phyloP scores from a whole-genome alignment of 2,329 filamentous ascomycete species.

The Alternaria gansuensis region DNA sequence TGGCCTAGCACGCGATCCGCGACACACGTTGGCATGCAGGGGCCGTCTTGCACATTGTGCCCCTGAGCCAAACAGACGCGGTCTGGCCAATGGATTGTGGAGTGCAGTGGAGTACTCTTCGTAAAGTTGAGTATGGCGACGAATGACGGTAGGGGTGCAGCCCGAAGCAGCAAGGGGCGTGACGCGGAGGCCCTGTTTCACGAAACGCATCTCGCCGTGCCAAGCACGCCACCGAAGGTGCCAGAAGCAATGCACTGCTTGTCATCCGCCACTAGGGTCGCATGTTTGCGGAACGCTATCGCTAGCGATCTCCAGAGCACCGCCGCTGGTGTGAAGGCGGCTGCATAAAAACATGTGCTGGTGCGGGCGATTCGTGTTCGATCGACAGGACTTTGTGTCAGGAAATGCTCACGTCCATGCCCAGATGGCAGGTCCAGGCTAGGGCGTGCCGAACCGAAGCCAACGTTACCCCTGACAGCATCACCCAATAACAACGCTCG shows the following conservation, averaged over 20 bases:
- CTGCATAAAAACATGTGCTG: constrained; percentile 10
- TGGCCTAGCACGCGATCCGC: constrained; percentile 25
- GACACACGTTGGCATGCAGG: constrained; percentile 30
- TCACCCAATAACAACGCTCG: constrained; percentile 25
- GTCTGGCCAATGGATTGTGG: constrained; percentile 36
- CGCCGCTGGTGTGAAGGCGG: neutral
- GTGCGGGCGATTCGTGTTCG: constrained; percentile 15
- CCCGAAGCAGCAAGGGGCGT: constrained; percentile 34
- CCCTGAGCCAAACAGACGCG: constrained; percentile 34
- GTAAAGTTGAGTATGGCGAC: constrained; percentile 16
- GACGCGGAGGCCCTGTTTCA: constrained; percentile 34
- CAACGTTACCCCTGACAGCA: constrained; percentile 23
- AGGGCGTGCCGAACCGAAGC: constrained; percentile 41
- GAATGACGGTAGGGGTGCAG: constrained; percentile 30
- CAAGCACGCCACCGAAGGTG: constrained; percentile 23
- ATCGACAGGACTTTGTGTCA: constrained; percentile 28
- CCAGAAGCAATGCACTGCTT: constrained; percentile 7
- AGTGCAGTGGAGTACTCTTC: constrained; percentile 25
- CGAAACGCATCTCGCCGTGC: constrained; percentile 34
- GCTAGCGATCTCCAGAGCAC: constrained; percentile 4
- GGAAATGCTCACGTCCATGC: constrained; percentile 23
- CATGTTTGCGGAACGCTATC: constrained; percentile 12
- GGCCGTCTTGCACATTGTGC: constrained; percentile 30
- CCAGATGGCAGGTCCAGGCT: constrained; percentile 27
- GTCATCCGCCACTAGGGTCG: neutral